Base-by-base conservation (phyloP, 2,329 filamentous ascomycete genomes). In the Curvularia verruculosa region DNA sequence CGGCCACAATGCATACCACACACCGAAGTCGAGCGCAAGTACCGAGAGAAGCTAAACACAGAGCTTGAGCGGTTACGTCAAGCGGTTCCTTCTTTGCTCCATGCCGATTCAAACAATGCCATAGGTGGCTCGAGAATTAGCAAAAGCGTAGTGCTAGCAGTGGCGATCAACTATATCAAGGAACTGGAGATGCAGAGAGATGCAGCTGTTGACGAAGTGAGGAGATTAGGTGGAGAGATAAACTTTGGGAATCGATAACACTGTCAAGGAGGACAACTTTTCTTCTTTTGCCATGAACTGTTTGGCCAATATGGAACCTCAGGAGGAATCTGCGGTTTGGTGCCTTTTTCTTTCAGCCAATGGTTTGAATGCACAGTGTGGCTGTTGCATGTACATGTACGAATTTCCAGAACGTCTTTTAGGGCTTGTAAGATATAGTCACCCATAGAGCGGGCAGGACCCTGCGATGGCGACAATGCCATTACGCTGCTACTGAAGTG, bases 41-140 rank as follows among this genome's bases (percentile, higher is more conserved):
- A 59, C 28, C 49, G 57, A n/a, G 57, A 59, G 54, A 66, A 67
- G 39, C 56, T 70, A n/a, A 70, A 70, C 52, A 54, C 58, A 12
- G 66, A 69, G 49, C 59, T 70, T 28, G 67, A 70, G 49, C 58
- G 67, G 24, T 49, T 70, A 46, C 58, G 66, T 19, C 52, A 52
- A 15, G 66, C 65, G 6, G 58, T 69, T 1, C 67, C 66, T 18
- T 68, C 61, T 21, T 46, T 70, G 10, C 64, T 64, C 7, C 64
- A 60, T 29, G 49, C 53, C 26, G 58, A 56, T 15, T n/a, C 49
- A 3, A 39, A 54, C 3, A 58, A 60, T 31, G 53, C 40, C 5
- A 19, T 21, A 10, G 60, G 62, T 15, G 44, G 43, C 15, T 34
- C 43, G n/a, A 60, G 56, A 34, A 56, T 56, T 13, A 63, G 54